Base-by-base conservation (phyloP, 441 rosid genomes). In the Populus hybrid region DNA sequence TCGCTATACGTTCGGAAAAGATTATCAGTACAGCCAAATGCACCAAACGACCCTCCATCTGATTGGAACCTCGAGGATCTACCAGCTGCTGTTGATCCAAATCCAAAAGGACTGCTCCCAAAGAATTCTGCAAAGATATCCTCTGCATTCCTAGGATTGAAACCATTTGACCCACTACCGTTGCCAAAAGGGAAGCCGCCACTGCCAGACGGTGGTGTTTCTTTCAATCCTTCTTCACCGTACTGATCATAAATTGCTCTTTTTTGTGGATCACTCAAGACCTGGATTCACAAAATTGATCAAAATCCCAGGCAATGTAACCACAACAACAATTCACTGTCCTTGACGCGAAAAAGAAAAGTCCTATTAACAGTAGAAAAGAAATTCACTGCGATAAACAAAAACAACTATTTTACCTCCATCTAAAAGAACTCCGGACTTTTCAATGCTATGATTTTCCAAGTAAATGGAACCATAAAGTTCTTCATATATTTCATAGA, bases 121-220 rank as follows among this genome's bases (percentile, higher is more conserved):
- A 95, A 95, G 82, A 95, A 93, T 82, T 95, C 99, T 1, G 99
- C 92, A 66, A 95, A 95, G 70, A 95, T 95, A 75, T 95, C 99
- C 78, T 95, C 96, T 1, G 99, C 99, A 77, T 92, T 92, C 81
- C 99, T 89, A 0, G 98, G 98, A 85, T 92, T 93, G 78, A 95
- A 95, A 5, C 96, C 99, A 16, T 72, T 85, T 1, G 85, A 78
- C 73, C 86, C 90, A 54, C 84, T 84, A 2, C 77, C 50, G 73
- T 77, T 28, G 36, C 85, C 84, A 20, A 67, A 84, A 23, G 85
- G 70, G 28, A 70, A 75, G 79, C 88, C 90, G 7, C 84, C 77
- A 75, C 82, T 89, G 40, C 92, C 89, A 0, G 93, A 83, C 6
- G 92, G 89, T n/a, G 96, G 96, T 83, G 84, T 84, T 79, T 93